Percentiles rank a stretch among this genome's conserved stretches.
These are phyloP conservation scores for Coelastrella sp. DNA, from an alignment of 139 green algal genomes.

Conservation along the genomic window DNA sequence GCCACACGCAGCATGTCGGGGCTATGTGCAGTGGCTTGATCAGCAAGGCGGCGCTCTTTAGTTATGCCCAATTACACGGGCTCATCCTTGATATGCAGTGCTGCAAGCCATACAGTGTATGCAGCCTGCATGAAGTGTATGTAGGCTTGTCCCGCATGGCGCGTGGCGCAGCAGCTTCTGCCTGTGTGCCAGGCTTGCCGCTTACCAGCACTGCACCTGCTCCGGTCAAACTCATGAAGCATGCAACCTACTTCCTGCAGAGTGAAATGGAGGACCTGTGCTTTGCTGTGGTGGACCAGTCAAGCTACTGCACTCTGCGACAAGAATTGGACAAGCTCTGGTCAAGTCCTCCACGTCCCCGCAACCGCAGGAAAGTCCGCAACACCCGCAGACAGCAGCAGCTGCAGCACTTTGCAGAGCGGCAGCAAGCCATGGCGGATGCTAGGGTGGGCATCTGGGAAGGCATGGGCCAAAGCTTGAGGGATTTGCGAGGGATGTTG, in stretches of 20 bases:
- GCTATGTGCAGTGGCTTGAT: no score
- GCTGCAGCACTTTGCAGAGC: constrained; percentile 29
- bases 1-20: no score
- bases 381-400: constrained; percentile 43
- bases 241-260: constrained; percentile 52
- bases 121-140: no score
- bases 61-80: no score
- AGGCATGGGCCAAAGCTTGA: background rate
- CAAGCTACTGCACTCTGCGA: constrained; percentile 69
- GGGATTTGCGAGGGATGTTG: constrained; percentile 17
- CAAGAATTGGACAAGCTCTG: constrained; percentile 68
- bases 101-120: no score
- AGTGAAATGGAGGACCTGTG: constrained; percentile 97
- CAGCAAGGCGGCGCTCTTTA: no score
- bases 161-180: no score
- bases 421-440: constrained; percentile 27
- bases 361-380: constrained; percentile 41
- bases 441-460: background rate
- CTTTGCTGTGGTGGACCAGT: constrained; percentile 91
- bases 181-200: background rate
- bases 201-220: background rate
- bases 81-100: no score
- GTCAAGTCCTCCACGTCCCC: constrained; percentile 38
- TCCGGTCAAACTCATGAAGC: background rate
- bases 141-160: no score